Conservation (phyloP, 1,284 basidiomycete species). For the Ustilago bromivora region DNA sequence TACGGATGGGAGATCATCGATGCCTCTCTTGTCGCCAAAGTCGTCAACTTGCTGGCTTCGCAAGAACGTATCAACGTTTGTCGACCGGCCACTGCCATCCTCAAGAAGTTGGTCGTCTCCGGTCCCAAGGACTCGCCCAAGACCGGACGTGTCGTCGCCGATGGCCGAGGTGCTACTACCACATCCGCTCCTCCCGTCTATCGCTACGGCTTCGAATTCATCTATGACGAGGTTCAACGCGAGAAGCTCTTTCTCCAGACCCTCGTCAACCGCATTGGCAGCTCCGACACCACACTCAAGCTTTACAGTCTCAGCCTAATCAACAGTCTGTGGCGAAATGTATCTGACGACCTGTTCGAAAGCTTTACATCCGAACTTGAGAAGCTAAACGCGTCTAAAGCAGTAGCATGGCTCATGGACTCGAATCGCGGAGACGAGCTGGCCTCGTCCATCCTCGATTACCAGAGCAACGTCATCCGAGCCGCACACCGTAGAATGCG, state of each 20-base stretch:
- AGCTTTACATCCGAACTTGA: conserved; percentile 83
- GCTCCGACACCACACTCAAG: conserved; percentile 67
- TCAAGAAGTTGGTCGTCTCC: conserved; percentile 80
- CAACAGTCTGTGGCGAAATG: conserved; percentile 84
- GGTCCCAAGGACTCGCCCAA: conserved; percentile 52
- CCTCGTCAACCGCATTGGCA: conserved; percentile 62
- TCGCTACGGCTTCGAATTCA: conserved; percentile 63
- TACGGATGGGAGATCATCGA: conserved; percentile 79
- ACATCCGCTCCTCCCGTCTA: conserved; percentile 39
- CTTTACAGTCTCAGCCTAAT: conserved; percentile 73
- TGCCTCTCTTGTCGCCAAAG: conserved; percentile 78
- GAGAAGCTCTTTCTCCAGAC: conserved; percentile 64
- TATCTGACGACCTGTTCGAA: conserved; percentile 80
- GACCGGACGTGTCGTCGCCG: conserved; percentile 44
- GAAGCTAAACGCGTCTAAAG: conserved; percentile 81
- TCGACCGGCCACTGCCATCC: conserved; percentile 93
- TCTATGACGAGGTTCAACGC: conserved; percentile 59
- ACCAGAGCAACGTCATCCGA: conserved; percentile 87
- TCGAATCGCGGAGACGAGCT: conserved; percentile 86
- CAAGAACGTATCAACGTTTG: conserved; percentile 81
- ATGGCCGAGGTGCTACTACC: conserved; percentile 22
- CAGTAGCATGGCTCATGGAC: conserved; percentile 76
- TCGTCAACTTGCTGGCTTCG: conserved; percentile 80
- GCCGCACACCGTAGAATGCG: conserved; percentile 84
- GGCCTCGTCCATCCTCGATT: conserved; percentile 86